Conservation (phyloP, 441 rosid species). For the Geranium incanum region DNA sequence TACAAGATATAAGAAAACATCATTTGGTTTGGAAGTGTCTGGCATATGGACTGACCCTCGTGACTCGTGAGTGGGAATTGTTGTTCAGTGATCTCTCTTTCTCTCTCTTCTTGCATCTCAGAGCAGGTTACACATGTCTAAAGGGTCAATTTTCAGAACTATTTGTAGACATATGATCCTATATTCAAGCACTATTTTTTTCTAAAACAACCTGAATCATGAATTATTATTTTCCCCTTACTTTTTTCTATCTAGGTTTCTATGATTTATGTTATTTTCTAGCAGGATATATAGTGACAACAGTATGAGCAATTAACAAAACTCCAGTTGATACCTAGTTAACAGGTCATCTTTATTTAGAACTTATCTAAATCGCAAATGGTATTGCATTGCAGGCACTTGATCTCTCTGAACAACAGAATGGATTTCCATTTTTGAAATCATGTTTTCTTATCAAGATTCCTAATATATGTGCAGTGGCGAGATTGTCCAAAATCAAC, state of each 20-base stretch:
- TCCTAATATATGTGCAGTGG: background rate
- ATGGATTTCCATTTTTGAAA: conserved; percentile 15
- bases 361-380: conserved; percentile 15
- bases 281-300: background rate
- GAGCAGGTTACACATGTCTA: background rate
- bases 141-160: background rate
- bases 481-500: background rate
- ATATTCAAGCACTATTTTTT: background rate
- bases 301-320: conserved; percentile 3
- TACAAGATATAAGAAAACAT: conserved; percentile 3
- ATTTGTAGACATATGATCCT: conserved; percentile 2
- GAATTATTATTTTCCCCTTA: background rate
- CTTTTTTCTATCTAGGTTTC: background rate
- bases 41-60: background rate
- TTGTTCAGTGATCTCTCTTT: conserved; percentile 4
- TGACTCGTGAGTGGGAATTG: conserved; percentile 2
- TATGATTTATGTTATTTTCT: background rate
- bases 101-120: conserved; percentile 4
- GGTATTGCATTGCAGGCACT: conserved; percentile 20
- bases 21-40: background rate
- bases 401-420: conserved; percentile 12
- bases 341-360: conserved; percentile 6
- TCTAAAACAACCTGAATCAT: no score
- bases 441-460: conserved; percentile 7
- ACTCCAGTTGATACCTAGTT: conserved; percentile 10